Base-by-base conservation (phyloP, 305 asterid genomes). In the Fraxinus dipetala region DNA sequence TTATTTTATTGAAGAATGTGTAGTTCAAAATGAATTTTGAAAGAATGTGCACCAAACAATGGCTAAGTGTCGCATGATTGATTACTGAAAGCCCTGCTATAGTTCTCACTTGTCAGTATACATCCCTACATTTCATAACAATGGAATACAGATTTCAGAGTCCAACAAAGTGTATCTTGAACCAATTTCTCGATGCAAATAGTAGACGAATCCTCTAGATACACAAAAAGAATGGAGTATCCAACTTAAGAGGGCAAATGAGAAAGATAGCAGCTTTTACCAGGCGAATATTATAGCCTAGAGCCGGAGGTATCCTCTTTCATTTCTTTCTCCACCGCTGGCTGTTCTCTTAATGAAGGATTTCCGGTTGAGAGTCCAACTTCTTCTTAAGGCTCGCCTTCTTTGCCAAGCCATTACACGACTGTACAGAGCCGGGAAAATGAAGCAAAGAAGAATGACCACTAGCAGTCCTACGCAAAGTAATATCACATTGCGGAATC, bases 401-500 rank as follows among this genome's bases (percentile, higher is more conserved):
- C 92, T 87, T 59, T 83, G 86, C 98, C 97, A 92, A 32, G 91
- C 90, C 87, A 76, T 76, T 36, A 89, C 76, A 6, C 88, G 91
- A 32, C 89, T 86, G 56, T 92, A 94, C 83, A 91, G 85, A 20
- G 92, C 85, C 2, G 98, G 98, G 81, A 95, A 92, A 78, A 93
- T 78, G 90, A 94, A 95, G 88, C 98, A 94, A 31, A 95, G 80
- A 20, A 95, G 97, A 77, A 93, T 89, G 3, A 93, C 61, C 32
- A 81, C 79, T 0, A 94, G 86, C 94, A 88, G 87, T 67, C 82
- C 93, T 20, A 87, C 83, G 82, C 97, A 91, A 10, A 95, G 38
- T 36, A 92, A 40, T 87, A 94, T 54, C 24, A 94, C 99, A 20
- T 94, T 95, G 70, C 85, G 91, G 65, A 95, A 95, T 1, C 99